phyloP scores from a whole-genome alignment of 2,329 filamentous ascomycete species.

The Bertia moriformis region DNA sequence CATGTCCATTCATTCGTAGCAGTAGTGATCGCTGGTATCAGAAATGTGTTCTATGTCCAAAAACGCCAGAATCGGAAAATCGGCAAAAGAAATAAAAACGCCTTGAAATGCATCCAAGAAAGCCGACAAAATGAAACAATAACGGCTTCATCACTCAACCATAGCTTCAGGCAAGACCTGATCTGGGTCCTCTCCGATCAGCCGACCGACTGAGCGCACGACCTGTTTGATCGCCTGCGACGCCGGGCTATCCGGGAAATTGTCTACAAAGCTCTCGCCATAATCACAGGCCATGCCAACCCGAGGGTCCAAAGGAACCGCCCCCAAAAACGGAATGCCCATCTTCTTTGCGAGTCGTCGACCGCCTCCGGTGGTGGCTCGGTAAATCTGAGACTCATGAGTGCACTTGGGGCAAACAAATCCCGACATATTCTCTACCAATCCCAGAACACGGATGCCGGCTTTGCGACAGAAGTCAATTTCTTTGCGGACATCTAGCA shows the following conservation, averaged over 20 bases:
- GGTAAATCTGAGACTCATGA: conserved; percentile 49
- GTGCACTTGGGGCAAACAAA: conserved; percentile 63
- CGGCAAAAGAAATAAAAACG: too few relatives aligned
- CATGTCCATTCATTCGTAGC: too few relatives aligned
- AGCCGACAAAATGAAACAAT: background rate
- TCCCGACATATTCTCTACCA: conserved; percentile 66
- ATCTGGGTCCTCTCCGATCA: conserved; percentile 28
- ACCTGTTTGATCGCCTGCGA: conserved; percentile 49
- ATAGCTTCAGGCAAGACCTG: conserved; percentile 8
- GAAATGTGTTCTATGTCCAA: too few relatives aligned
- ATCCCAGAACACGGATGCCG: conserved; percentile 50
- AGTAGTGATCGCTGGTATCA: too few relatives aligned
- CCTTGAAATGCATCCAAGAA: background rate
- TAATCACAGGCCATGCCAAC: conserved; percentile 66
- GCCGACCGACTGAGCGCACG: conserved; percentile 41
- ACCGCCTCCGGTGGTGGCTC: conserved; percentile 55
- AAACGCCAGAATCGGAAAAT: too few relatives aligned
- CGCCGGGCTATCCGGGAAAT: conserved; percentile 56
- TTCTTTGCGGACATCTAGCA: conserved; percentile 61
- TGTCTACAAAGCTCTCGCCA: conserved; percentile 62
- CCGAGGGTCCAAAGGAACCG: conserved; percentile 55
- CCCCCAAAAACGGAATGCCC: conserved; percentile 52
- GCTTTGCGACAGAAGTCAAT: conserved; percentile 65
- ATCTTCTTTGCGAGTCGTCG: conserved; percentile 48
- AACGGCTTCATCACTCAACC: background rate